Base-by-base conservation (phyloP, 1,139 yeast species). In the Magnusiomyces ingens region DNA sequence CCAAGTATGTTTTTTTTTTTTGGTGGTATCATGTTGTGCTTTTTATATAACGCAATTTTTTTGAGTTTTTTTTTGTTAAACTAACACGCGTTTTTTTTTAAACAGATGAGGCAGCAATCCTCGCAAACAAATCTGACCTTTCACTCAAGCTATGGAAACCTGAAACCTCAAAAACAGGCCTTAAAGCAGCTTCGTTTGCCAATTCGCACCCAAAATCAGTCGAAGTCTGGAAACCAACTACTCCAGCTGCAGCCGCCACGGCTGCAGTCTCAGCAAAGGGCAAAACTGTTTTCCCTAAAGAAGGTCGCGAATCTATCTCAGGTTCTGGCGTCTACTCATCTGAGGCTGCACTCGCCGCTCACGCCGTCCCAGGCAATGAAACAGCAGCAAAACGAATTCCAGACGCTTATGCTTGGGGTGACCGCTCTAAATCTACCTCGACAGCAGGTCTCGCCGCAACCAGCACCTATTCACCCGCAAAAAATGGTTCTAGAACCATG, bases 231-330 rank as follows among this genome's bases (percentile, higher is more conserved):
- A 59, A 57, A 45, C 71, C 71, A 2, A 64, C 63, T 49, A 58
- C 59, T 32, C 52, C 64, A 13, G 59, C 66, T 17, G 63, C 62
- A 40, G 82, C 79, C 26, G 71, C 73, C 12, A 66, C 71, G 36
- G 84, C 83, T 12, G 82, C 77, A 51, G 67, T 73, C 52, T 76
- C 77, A 45, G 82, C 81, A 36, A 68, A 65, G 56, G 71, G 68
- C 56, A 59, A 59, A 48, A 46, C 51, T 8, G 49, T 43, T 4
- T 35, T 49, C 26, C 55, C 58, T 10, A 17, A 45, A 36, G 49
- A 56, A 29, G 56, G 54, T 17, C 44, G 58, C 17, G 50, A 53
- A 13, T 52, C 56, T 18, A 56, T 56, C 21, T 26, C 56, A 2
- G 55, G 55, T 15, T 29, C 47, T 8, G 56, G 56, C 13, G 45